phyloP scores from a whole-genome alignment of 1,139 yeast species.

The Eremothecium gossypii region DNA sequence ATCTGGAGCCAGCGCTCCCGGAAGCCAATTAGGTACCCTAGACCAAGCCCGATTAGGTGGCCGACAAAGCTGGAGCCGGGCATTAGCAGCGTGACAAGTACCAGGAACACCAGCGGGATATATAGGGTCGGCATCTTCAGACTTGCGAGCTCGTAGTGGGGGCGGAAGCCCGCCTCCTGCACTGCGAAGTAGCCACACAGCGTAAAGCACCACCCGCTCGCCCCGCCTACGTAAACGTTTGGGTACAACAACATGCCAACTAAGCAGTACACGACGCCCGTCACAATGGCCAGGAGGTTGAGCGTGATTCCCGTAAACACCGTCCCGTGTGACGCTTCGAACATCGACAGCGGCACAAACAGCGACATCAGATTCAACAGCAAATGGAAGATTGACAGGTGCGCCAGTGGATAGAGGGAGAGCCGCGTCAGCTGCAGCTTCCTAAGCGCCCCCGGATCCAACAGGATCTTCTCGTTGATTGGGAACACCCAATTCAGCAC shows the following conservation, averaged over 20 bases:
- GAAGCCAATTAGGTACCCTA: constrained; percentile 48
- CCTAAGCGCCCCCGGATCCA: constrained; percentile 51
- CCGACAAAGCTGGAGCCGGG: constrained; percentile 68
- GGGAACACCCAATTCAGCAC: constrained; percentile 30
- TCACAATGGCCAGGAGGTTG: constrained; percentile 58
- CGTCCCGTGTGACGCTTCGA: constrained; percentile 75
- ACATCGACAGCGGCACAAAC: constrained; percentile 52
- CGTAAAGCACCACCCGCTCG: constrained; percentile 70
- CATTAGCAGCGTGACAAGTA: constrained; percentile 40
- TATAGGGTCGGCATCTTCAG: constrained; percentile 49
- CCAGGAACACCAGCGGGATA: constrained; percentile 48
- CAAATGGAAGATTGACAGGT: constrained; percentile 53
- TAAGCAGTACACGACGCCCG: constrained; percentile 60
- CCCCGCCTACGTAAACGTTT: constrained; percentile 49
- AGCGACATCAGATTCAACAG: constrained; percentile 52
- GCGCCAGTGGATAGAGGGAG: constrained; percentile 70
- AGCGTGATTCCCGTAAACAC: constrained; percentile 78
- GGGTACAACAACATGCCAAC: constrained; percentile 49
- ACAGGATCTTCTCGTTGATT: constrained; percentile 32
- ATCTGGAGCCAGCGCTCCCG: constrained; percentile 24
- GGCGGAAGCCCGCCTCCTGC: constrained; percentile 45
- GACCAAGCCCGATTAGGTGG: constrained; percentile 46
- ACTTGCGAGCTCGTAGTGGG: constrained; percentile 34
- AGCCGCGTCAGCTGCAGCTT: constrained; percentile 51
- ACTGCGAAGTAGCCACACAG: constrained; percentile 56